Base-by-base conservation (phyloP, 148 eudicot genomes). In the Silene conica region DNA sequence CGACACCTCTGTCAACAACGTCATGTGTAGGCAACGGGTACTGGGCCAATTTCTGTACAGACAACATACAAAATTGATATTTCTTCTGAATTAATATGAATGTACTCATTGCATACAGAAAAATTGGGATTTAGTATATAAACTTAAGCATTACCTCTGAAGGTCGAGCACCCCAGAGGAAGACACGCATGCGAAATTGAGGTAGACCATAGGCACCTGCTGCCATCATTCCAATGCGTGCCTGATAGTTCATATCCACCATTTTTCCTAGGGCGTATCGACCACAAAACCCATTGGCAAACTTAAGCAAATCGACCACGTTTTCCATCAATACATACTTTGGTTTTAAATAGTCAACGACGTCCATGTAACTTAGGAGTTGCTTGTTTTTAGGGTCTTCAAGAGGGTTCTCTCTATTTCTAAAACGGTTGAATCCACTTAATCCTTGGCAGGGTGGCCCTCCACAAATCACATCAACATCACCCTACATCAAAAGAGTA, bases 381-480 rank as follows among this genome's bases (percentile, higher is more conserved):
- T 92, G 97, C 56, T 73, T 58, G 25, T 92, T 92, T 74, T 88
- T 86, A 0, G 67, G 58, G 62, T 88, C 97, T 12, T 72, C 76
- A 21, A 92, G 79, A 2, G 97, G 97, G 6, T 82, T 79, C 0
- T 84, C 78, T 4, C 50, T 57, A 34, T 88, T 80, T 25, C 97
- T 74, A 45, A 88, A 92, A 0, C 97, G 86, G 38, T 92, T 92
- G 68, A 87, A 92, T 4, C 97, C 97, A 31, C 97, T 92, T 6
- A 92, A 80, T 6, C 97, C 97, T 78, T 92, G 97, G 71, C 97
- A 92, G 10, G 97, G 97, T 16, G 97, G 97, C 1, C 97, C 97
- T 0, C 97, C 97, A 75, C 97, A 92, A 0, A 92, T 56, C 6
- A 87, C 87, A 80, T 88, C 93, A 60, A 83, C 96, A 78, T 82